Evolutionary conservation across 805 yeast species (phyloP), one percentile per base, ranked within the genome.

Genomic region (Metschnikowia koreensis): DNA sequence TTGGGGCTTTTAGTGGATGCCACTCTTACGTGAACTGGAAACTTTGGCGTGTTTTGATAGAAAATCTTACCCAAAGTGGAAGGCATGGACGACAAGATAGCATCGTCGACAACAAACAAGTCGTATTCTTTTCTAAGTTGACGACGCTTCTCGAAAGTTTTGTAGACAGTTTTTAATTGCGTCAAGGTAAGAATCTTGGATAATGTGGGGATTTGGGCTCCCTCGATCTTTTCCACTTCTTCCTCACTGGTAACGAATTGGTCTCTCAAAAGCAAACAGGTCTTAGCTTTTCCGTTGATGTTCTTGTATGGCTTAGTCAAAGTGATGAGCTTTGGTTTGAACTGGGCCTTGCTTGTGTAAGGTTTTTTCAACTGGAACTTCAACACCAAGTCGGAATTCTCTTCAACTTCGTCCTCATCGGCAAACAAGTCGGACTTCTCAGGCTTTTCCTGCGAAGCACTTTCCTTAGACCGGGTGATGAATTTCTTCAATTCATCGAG

Each of bases 131-230:
- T 67, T 41, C 79, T 69, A 54, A 94, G 81, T 56, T 83, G 85
- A 67, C 97, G 84, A 68, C 91, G 84, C 53, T 91, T 85, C 69
- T 94, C 97, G 62, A 74, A 94, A n/a, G 89, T 82, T 72, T 90
- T 90, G 77, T 83, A 93, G 54, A 86, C 87, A 34, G 91, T 88
- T 68, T 89, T 89, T 57, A 94, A 76, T 59, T 90, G 87, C 43
- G 82, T 76, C 50, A 86, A 85, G 6, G 94, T 80, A 34, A 91
- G 76, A 49, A 92, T 83, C 61, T 80, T 78, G 22, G 68, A 51
- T 41, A 82, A 68, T 38, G 79, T 68, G 22, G 81, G 78, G 33
- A 81, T 71, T 17, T 71, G 60, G 36, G 70, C 76, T 38, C 67
- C 68, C 65, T 81, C 86, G 49, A 81, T 72, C 51, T 69, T 60